Base-by-base conservation (phyloP, 352 stramenopile genomes). In the Phytopythium vexans region DNA sequence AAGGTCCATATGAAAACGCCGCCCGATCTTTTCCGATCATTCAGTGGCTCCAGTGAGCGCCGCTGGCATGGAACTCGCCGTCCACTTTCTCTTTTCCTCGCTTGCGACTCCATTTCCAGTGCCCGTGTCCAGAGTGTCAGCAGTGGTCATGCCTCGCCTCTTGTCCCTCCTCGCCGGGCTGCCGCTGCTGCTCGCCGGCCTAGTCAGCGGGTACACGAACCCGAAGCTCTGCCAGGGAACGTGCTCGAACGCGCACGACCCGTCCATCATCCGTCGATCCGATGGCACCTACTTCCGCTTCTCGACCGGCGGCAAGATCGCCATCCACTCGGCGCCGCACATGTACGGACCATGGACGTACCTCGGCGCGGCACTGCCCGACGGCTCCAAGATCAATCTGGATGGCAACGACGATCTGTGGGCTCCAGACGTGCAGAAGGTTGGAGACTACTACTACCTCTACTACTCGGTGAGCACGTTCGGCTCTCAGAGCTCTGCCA, bases 401-500 rank as follows among this genome's bases (percentile, higher is more conserved):
- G 49, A 66, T 3, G 72, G 72, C 31, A 76, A 72, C 7, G 67
- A 78, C 39, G 72, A 75, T 15, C 64, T 82, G 6, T 82, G 68
- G 72, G 72, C 72, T 12, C 72, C 71, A 2, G 69, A 81, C 8
- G 72, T 86, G 8, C 49, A 64, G 51, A 69, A 77, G 41, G 41
- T 86, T 8, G 74, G 66, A 6, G 60, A 79, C 49, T 63, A 46
- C 34, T 86, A 79, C 67, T 83, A 83, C 51, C 48, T 82, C 14
- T 80, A 83, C 63, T 86, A 82, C 60, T 72, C 72, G 5, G 74
- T 86, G 9, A 81, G 72, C 32, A 63, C 65, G 10, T 78, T 86
- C 15, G 70, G 72, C 6, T 56, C 54, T 1, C 64, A 86, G 41
- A 67, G 39, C n/a, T 83, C 73, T 0, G 73, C 73, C 11, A 71